Conservation (phyloP, 257 asterid genomes). For the Jaltomata sinuosa region DNA sequence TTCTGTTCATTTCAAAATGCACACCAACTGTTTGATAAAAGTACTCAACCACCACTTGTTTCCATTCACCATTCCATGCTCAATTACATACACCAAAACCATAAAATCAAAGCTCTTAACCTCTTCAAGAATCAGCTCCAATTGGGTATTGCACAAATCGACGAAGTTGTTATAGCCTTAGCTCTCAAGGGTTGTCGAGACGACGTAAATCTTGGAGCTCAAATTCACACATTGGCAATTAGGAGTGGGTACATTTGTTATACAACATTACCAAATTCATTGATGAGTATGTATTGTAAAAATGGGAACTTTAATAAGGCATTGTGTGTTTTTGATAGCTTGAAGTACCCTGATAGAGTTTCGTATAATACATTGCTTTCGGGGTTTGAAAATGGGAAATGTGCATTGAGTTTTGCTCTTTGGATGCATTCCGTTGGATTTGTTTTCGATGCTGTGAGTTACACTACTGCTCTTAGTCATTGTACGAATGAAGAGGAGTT, state of each 20-base stretch:
- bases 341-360: slow-evolving; percentile 62
- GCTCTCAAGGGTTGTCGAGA: slow-evolving; percentile 67
- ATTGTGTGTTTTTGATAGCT: slow-evolving; percentile 29
- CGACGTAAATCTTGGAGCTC: slow-evolving; percentile 37
- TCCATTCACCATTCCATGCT: slow-evolving; percentile 55
- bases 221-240: slow-evolving; percentile 58
- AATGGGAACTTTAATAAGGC: slow-evolving; percentile 39
- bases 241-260: slow-evolving; percentile 29
- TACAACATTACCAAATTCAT: slow-evolving; percentile 61
- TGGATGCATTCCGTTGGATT: slow-evolving; percentile 49
- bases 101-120: slow-evolving; percentile 37
- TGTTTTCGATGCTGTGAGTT: slow-evolving; percentile 61
- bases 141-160: slow-evolving; percentile 36
- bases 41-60: slow-evolving; percentile 28
- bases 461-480: slow-evolving; percentile 53
- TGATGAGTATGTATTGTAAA: slow-evolving; percentile 76
- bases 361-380: slow-evolving; percentile 74
- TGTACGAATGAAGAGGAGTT: slow-evolving; percentile 48
- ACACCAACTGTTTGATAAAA: slow-evolving; percentile 49
- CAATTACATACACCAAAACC: slow-evolving; percentile 31
- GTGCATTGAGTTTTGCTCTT: slow-evolving; percentile 50
- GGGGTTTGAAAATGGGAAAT: slow-evolving; percentile 47
- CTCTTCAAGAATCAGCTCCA: slow-evolving; percentile 52
- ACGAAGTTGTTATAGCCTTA: slow-evolving; percentile 56
- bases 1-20: slow-evolving; percentile 23